Evolutionary conservation across 345 rosid genomes (phyloP), one percentile per base, ranked within the genome.

Genomic region (Eucalyptus camaldulensis): DNA sequence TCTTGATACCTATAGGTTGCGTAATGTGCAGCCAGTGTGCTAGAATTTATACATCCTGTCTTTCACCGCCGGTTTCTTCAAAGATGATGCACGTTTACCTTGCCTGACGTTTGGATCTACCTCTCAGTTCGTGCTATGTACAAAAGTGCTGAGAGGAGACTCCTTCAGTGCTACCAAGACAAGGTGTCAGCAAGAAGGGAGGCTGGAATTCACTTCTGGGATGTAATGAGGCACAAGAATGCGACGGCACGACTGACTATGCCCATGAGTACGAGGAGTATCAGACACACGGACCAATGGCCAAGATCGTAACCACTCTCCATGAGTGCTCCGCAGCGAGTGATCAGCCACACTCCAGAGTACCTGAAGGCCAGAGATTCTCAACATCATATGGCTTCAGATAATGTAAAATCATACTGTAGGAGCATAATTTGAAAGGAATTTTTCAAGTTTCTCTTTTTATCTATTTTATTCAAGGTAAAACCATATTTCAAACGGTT

Each of bases 321-420:
- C 94, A 88, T 86, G 4, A 97, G 94, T 25, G 93, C 89, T 50
- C 96, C 97, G 13, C 98, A 97, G 13, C 99, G 94, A 45, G 99
- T 95, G 87, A 97, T 95, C 91, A 96, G 90, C 99, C 99, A 96
- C 83, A 97, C 97, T 87, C 99, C 98, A 29, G 95, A 91, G 92
- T 95, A 97, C 97, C 99, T 97, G 93, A 80, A 87, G 87, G 54
- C 40, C 76, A 13, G 86, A 90, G 53, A 12, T 17, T 49, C 44
- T 31, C n/a, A 88, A 80, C 51, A 40, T 88, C 51, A 88, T 47
- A 25, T 31, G 33, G 65, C 81, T 49, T 54, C 43, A 69, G 89
- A 24, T 21, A 69, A 37, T 13, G 43, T 40, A 40, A 40, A 76
- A 40, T 12, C 16, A 13, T 56, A 47, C 37, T 85, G 50, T 14